These are phyloP conservation scores for Aaosphaeria arxii DNA, from an alignment of 2,329 filamentous ascomycete species.

Conservation along the genomic window DNA sequence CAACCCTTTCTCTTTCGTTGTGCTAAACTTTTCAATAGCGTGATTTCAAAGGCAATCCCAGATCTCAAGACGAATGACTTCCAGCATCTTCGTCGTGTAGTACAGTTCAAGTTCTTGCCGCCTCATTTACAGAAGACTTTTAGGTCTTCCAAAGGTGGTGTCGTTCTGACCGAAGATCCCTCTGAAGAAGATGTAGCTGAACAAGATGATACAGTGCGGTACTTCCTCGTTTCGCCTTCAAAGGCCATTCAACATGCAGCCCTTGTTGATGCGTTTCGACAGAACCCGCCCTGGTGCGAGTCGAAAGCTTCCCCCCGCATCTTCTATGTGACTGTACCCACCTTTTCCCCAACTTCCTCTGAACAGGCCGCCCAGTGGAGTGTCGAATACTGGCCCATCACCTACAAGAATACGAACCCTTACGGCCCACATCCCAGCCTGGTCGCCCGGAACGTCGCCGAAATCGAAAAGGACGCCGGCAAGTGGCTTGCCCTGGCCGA, in stretches of 20 bases:
- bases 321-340: conserved; percentile 65
- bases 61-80: conserved; percentile 44
- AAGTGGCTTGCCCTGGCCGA: conserved; percentile 68
- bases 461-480: conserved; percentile 62
- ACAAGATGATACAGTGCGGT: conserved; percentile 35
- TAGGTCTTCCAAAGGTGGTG: conserved; percentile 33
- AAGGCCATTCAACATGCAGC: conserved; percentile 53
- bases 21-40: conserved; percentile 32
- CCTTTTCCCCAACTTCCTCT: conserved; percentile 71
- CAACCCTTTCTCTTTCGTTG: conserved; percentile 5
- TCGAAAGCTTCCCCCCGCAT: conserved; percentile 50
- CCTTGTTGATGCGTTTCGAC: conserved; percentile 29
- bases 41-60: conserved; percentile 45
- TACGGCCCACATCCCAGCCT: conserved; percentile 79
- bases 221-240: conserved; percentile 53
- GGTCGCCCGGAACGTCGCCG: conserved; percentile 66
- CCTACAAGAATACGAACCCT: conserved; percentile 84
- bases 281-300: conserved; percentile 38
- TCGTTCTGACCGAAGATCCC: conserved; percentile 26
- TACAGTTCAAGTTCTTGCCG: conserved; percentile 67
- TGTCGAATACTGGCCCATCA: conserved; percentile 75
- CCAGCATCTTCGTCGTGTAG: conserved; percentile 69
- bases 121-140: conserved; percentile 51
- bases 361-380: conserved; percentile 74
- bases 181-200: conserved; percentile 3